A percentile compares a stretch with the other conserved stretches of the same genome.
Conservation (phyloP, 345 rosid species). For the Sonneratia alba region DNA sequence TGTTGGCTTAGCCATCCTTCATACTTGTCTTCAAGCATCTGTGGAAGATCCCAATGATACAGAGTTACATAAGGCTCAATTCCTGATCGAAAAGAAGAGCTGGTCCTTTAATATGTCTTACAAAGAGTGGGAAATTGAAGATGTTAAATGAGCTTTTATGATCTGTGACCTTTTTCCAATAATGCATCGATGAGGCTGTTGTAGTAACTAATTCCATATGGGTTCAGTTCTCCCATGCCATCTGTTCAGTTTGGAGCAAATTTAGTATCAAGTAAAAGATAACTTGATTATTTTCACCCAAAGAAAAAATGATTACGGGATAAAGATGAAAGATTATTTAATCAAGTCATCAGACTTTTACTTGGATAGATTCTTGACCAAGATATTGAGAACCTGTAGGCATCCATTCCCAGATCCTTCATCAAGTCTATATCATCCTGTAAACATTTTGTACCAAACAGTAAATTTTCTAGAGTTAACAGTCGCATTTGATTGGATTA, state of each 20-base stretch:
- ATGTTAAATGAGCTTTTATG: background rate
- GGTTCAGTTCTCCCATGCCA: constrained; percentile 70
- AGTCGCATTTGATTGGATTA: background rate
- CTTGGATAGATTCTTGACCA: constrained; percentile 91
- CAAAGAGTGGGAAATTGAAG: background rate
- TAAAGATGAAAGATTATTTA: constrained; percentile 1
- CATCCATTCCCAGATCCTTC: constrained; percentile 88
- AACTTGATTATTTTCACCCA: background rate
- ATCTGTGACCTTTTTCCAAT: constrained; percentile 45
- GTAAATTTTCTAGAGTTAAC: background rate
- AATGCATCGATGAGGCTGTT: constrained; percentile 58
- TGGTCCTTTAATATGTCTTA: background rate
- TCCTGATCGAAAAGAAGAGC: constrained; percentile 35
- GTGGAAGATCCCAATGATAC: constrained; percentile 99
- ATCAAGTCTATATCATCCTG: constrained; percentile 78
- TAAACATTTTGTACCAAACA: background rate
- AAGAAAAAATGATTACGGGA: background rate
- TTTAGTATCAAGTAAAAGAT: constrained; percentile 2
- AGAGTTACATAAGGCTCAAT: constrained; percentile 83
- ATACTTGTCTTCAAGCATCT: constrained; percentile 73
- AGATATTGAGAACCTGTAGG: constrained; percentile 85
- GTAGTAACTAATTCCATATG: constrained; percentile 62
- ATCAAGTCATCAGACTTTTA: constrained; percentile 21
- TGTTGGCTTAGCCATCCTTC: constrained; percentile 71
- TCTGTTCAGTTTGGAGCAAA: constrained; percentile 27